Base-by-base conservation (phyloP, 2,329 filamentous ascomycete species). In the Penicillium sp. region DNA sequence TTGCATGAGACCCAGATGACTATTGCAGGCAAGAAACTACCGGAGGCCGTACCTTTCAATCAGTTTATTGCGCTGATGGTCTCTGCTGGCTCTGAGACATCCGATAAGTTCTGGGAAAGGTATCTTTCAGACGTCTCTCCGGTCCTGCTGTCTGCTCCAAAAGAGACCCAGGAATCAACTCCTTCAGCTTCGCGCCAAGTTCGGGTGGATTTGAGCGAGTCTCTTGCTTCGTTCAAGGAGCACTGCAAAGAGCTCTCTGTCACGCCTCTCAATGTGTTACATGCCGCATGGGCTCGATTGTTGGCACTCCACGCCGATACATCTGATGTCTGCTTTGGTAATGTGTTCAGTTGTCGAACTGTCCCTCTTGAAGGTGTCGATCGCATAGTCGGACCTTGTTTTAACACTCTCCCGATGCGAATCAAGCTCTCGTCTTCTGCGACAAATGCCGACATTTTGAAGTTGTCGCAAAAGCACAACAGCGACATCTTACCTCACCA, bases 371-470 rank as follows among this genome's bases (percentile, higher is more conserved):
- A 82, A 4, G 76, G 74, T 0, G 69, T 90, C 8, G 80, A 89
- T 25, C 69, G 73, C 3, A 74, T 95, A 4, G 76, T 93, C n/a
- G 87, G 85, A 0, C 89, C 89, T 0, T 94, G 87, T 59, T 95
- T 95, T 70, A 95, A 95, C 56, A 94, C 89, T 0, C 65, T 95
- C 9, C 87, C 89, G 0, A 57, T 88, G 1, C 76, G 86, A 16
- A 65, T 79, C 11, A 64, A 77, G 20, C 44, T 84, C 7, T 63
- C 70, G 1, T 56, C 57, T 2, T 59, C 59, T 2, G 66, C 60
- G 1, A 73, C 71, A 11, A 79, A 80, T 39, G 51, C 70, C 0
- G 73, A 80, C 4, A 57, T 88, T 8, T 64, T 83, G 16, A 75
- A 74, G 39, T 59, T 66, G 2, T 70, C 86, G 2, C 82, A 88